Conservation (phyloP, 305 asterid species). For the Nicotiana rustica region DNA sequence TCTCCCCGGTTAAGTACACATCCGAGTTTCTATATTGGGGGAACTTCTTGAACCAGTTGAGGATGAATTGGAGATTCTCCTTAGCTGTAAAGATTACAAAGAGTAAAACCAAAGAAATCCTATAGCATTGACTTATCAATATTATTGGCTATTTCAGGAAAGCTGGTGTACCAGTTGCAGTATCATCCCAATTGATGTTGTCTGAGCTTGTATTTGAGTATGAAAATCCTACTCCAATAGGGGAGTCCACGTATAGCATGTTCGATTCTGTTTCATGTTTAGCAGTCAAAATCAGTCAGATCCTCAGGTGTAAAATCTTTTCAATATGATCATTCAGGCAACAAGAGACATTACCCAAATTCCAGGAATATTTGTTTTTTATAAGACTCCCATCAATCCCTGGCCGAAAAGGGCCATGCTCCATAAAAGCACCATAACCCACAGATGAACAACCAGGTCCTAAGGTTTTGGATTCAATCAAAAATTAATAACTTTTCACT, state of each 20-base stretch:
- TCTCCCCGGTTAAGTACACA: constrained; percentile 72
- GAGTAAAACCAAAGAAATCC: neutral
- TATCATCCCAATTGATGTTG: constrained; percentile 37
- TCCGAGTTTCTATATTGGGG: constrained; percentile 61
- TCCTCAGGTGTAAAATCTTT: neutral
- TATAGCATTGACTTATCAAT: neutral
- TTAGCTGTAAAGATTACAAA: constrained; percentile 45
- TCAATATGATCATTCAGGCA: neutral
- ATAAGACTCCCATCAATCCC: neutral
- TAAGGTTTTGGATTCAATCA: neutral
- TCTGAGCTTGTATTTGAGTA: constrained; percentile 43
- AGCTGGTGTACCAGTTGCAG: constrained; percentile 33
- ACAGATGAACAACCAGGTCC: constrained; percentile 31
- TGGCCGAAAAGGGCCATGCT: constrained; percentile 32
- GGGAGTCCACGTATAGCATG: constrained; percentile 45
- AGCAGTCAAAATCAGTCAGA: neutral
- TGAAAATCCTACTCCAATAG: constrained; percentile 46
- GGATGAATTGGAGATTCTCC: constrained; percentile 72
- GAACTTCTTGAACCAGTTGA: constrained; percentile 65
- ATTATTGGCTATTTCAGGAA: neutral
- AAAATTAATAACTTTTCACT: neutral
- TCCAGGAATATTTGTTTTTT: constrained; percentile 31
- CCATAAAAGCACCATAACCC: constrained; percentile 31
- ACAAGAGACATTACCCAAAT: constrained; percentile 29
- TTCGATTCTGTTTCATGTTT: constrained; percentile 40